A percentile compares a stretch with the other conserved stretches of the same genome.
Conservation (phyloP, 768 basidiomycete genomes). For the Hericium erinaceus region DNA sequence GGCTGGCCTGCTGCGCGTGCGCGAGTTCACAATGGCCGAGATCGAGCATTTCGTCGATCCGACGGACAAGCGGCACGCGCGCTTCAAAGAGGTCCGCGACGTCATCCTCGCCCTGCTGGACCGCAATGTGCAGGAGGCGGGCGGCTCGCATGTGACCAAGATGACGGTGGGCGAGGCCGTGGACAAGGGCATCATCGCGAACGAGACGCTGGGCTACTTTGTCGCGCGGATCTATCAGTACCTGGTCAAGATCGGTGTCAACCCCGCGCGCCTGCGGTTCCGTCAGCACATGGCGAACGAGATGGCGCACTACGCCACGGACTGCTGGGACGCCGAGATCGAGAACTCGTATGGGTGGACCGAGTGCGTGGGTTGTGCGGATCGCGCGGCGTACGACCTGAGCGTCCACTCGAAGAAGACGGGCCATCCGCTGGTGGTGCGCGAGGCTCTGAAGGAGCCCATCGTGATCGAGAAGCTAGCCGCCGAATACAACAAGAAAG, state of each 20-base stretch:
- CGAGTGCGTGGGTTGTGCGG: slow-evolving; percentile 98
- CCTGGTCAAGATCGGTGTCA: slow-evolving; percentile 84
- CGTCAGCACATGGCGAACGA: slow-evolving; percentile 98
- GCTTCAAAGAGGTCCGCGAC: slow-evolving; percentile 76
- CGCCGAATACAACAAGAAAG: slow-evolving; percentile 79
- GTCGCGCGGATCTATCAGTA: slow-evolving; percentile 86
- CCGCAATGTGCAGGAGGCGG: slow-evolving; percentile 72
- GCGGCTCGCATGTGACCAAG: slow-evolving; percentile 49
- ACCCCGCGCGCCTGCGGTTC: slow-evolving; percentile 78
- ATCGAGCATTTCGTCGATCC: slow-evolving; percentile 99
- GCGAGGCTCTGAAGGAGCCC: slow-evolving; percentile 80
- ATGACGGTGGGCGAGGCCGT: slow-evolving; percentile 90
- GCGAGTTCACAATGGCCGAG: slow-evolving; percentile 99
- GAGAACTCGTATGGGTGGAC: slow-evolving; percentile 90
- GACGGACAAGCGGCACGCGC: slow-evolving; percentile 74
- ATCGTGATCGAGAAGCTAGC: slow-evolving; percentile 73
- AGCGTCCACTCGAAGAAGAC: slow-evolving; percentile 82
- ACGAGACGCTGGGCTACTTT: slow-evolving; percentile 97
- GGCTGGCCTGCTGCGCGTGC: slow-evolving; percentile 90
- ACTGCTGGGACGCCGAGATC: slow-evolving; percentile 99
- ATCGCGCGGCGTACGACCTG: slow-evolving; percentile 94
- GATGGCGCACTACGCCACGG: slow-evolving; percentile 98
- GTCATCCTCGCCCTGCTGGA: slow-evolving; percentile 71
- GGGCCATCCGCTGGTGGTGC: slow-evolving; percentile 76
- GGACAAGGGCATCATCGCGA: slow-evolving; percentile 76